Evolutionary conservation across 2,329 filamentous ascomycete genomes (phyloP).

Genomic region (Hypocrella siamensis): DNA sequence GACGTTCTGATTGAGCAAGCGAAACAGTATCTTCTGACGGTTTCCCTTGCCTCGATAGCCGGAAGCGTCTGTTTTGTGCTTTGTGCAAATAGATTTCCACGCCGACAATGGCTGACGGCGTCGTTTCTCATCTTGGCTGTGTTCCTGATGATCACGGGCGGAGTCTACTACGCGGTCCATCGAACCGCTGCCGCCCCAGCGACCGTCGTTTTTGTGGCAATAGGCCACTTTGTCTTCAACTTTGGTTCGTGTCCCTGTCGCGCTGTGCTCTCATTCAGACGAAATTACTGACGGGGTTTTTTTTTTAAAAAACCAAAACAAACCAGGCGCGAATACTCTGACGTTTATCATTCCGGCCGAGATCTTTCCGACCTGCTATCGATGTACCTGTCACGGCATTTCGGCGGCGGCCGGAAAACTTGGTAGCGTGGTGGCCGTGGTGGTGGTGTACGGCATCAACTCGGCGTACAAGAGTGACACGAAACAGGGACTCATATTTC

Average conservation of each 20-base stretch:
- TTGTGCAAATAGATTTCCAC: constrained; percentile 29
- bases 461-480: constrained; percentile 22
- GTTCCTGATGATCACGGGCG: constrained; percentile 32
- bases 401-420: constrained; percentile 44
- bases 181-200: constrained; percentile 23
- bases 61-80: constrained; percentile 33
- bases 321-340: constrained; percentile 39
- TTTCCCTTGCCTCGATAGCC: constrained; percentile 33
- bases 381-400: constrained; percentile 46
- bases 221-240: constrained; percentile 40
- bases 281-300: neutral
- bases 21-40: constrained; percentile 35
- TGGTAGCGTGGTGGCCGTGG: constrained; percentile 35
- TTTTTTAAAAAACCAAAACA: neutral
- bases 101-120: constrained; percentile 31
- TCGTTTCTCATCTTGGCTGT: constrained; percentile 30
- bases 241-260: constrained; percentile 24
- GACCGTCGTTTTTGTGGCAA: constrained; percentile 33
- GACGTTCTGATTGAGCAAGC: constrained; percentile 34
- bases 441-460: constrained; percentile 35
- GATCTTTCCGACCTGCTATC: constrained; percentile 47
- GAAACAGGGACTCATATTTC: constrained; percentile 32
- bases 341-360: constrained; percentile 51
- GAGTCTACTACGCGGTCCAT: constrained; percentile 31
- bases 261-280: neutral